phyloP scores from a whole-genome alignment of 2,329 filamentous ascomycete species.

The Grosmannia clavigera region DNA sequence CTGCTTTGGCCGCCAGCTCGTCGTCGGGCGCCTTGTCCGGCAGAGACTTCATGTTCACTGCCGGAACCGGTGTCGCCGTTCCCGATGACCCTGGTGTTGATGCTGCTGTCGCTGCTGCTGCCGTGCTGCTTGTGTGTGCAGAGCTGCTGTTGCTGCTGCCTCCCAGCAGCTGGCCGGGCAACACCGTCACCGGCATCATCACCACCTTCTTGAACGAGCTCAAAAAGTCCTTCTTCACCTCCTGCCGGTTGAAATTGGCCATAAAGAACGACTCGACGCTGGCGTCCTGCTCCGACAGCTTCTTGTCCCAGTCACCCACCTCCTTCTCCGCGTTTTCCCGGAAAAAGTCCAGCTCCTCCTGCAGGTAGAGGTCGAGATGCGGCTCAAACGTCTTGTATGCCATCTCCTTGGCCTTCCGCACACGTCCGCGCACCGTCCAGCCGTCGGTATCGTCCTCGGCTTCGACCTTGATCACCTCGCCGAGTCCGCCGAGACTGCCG shows the following conservation, averaged over 20 bases:
- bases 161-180: slow-evolving; percentile 49
- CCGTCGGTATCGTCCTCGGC: not conserved
- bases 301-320: slow-evolving; percentile 80
- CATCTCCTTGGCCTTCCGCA: slow-evolving; percentile 47
- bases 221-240: slow-evolving; percentile 91
- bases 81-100: slow-evolving; percentile 1
- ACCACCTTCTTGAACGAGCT: slow-evolving; percentile 97
- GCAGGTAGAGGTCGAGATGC: slow-evolving; percentile 85
- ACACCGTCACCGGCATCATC: slow-evolving; percentile 93
- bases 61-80: slow-evolving; percentile 1
- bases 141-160: slow-evolving; percentile 16
- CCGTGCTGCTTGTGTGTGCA: not conserved
- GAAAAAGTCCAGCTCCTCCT: slow-evolving; percentile 84
- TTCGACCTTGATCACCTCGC: not conserved
- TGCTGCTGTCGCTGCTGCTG: not conserved
- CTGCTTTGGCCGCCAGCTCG: slow-evolving; percentile 92
- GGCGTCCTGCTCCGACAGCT: slow-evolving; percentile 80
- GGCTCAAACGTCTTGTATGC: slow-evolving; percentile 71
- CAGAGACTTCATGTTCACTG: not conserved
- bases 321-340: slow-evolving; percentile 61
- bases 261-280: slow-evolving; percentile 89
- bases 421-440: slow-evolving; percentile 6
- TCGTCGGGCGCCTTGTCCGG: slow-evolving; percentile 58
- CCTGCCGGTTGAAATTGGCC: slow-evolving; percentile 87
- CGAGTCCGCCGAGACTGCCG: not conserved